These are phyloP conservation scores for Auricularia sp. DNA, from an alignment of 768 basidiomycete species.

Conservation along the genomic window DNA sequence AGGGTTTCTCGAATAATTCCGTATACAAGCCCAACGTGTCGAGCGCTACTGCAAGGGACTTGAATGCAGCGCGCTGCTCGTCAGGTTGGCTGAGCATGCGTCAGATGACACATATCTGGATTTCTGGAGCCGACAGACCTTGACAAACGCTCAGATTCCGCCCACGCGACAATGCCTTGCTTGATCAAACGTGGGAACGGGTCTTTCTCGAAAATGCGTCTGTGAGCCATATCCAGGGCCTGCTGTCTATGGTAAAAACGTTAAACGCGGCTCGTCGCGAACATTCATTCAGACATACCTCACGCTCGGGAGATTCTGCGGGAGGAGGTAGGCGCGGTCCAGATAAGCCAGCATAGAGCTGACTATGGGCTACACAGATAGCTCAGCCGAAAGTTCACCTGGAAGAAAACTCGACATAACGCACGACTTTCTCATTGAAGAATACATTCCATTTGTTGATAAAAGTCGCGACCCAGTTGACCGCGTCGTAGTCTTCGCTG, in stretches of 20 bases:
- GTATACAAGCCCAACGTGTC: slow-evolving; percentile 46
- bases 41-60: slow-evolving; percentile 46
- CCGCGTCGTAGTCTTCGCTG: slow-evolving; percentile 16
- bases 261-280: background rate
- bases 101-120: background rate
- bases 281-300: slow-evolving; percentile 27
- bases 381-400: slow-evolving; percentile 2
- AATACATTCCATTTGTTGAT: slow-evolving; percentile 40
- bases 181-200: slow-evolving; percentile 26
- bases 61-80: slow-evolving; percentile 29
- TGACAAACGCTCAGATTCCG: slow-evolving; percentile 41
- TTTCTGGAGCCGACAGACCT: slow-evolving; percentile 17
- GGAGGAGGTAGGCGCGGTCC: slow-evolving; percentile 53
- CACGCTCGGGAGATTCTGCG: slow-evolving; percentile 29
- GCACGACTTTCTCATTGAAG: slow-evolving; percentile 57
- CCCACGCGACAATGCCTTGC: slow-evolving; percentile 38
- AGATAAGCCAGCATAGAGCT: slow-evolving; percentile 58
- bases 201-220: slow-evolving; percentile 40
- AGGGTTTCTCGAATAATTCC: slow-evolving; percentile 44
- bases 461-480: slow-evolving; percentile 51
- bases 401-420: slow-evolving; percentile 16
- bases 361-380: slow-evolving; percentile 37
- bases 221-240: slow-evolving; percentile 44
- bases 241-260: slow-evolving; percentile 27
- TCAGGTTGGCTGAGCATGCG: background rate